These are phyloP conservation scores for Knufia fluminis DNA, from an alignment of 2,329 filamentous ascomycete genomes.

Conservation along the genomic window DNA sequence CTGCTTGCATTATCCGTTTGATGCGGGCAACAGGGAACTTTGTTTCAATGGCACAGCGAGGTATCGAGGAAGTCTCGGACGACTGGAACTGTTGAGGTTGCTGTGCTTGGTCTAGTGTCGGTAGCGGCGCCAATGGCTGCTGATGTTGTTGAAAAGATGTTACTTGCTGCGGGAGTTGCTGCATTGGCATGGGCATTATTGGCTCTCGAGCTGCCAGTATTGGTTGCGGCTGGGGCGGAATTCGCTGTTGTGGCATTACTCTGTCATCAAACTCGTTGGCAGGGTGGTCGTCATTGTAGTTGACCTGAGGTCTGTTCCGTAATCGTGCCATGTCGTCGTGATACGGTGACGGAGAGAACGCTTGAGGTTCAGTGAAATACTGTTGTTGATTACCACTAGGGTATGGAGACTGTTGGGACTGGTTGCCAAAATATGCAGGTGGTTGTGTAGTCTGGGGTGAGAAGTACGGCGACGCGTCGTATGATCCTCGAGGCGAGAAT, in stretches of 20 bases:
- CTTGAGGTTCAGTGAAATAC: not conserved
- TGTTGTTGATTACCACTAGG: not conserved
- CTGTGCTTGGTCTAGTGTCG: too few species aligned
- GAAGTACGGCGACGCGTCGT: constrained; percentile 40
- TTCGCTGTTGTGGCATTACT: constrained; percentile 3
- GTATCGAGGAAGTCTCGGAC: constrained; percentile 24
- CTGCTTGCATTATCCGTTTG: constrained; percentile 98
- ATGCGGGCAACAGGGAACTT: constrained; percentile 96
- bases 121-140: too few species aligned
- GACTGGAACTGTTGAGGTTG: constrained; percentile 12
- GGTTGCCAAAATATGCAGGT: constrained; percentile 19
- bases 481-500: constrained; percentile 31
- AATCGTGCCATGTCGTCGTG: constrained; percentile 9
- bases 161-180: not conserved
- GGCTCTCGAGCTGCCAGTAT: constrained; percentile 2
- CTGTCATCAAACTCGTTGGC: constrained; percentile 2
- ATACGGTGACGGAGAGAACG: not conserved
- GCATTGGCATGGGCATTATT: not conserved
- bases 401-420: constrained; percentile 7
- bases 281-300: constrained; percentile 6
- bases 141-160: constrained; percentile 1
- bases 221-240: constrained; percentile 6
- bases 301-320: constrained; percentile 2
- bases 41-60: constrained; percentile 70
- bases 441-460: constrained; percentile 25